Conservation (phyloP, 2,329 filamentous ascomycete genomes). For the Capronia americana region DNA sequence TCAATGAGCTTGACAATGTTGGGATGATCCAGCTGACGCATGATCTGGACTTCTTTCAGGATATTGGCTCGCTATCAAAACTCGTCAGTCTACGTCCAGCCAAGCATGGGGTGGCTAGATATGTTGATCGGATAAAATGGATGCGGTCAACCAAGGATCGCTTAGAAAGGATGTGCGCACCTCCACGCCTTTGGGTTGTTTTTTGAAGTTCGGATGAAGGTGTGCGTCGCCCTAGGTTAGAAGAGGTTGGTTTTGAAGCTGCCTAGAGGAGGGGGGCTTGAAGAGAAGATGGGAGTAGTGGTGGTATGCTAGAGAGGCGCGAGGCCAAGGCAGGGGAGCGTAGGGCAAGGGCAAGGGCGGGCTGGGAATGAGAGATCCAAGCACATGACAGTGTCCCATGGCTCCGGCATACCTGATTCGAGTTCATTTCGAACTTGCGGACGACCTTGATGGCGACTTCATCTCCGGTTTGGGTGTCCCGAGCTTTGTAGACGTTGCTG, state of each 20-base stretch:
- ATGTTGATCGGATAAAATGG: conserved; percentile 11
- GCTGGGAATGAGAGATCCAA: conserved; percentile 37
- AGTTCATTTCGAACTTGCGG: conserved; percentile 98
- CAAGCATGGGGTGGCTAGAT: conserved; percentile 33
- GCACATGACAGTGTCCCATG: conserved; percentile 33
- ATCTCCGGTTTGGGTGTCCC: conserved; percentile 69
- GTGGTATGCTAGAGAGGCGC: conserved; percentile 1
- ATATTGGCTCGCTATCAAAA: conserved; percentile 84
- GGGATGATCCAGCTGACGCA: conserved; percentile 94
- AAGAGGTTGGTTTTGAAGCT: conserved; percentile 59
- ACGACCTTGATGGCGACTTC: conserved; percentile 99
- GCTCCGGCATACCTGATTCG: conserved; percentile 80
- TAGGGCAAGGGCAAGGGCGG: conserved; percentile 23
- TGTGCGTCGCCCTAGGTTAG: conserved; percentile 80
- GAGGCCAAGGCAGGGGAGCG: conserved; percentile 9
- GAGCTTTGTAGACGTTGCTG: conserved; percentile 95
- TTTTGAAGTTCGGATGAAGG: conserved; percentile 96
- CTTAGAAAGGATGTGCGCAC: conserved; percentile 66
- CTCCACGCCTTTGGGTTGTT: conserved; percentile 94
- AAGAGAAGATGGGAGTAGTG: conserved; percentile 41
- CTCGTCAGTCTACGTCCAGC: conserved; percentile 40
- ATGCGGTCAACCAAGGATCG: conserved; percentile 43
- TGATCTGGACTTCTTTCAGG: conserved; percentile 97
- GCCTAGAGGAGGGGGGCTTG: conserved; percentile 30
- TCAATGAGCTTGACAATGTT: conserved; percentile 95